Percentiles rank a stretch among this genome's conserved stretches.
Conservation (phyloP, 202 grass and related monocot genomes). For the Carex arenaria region DNA sequence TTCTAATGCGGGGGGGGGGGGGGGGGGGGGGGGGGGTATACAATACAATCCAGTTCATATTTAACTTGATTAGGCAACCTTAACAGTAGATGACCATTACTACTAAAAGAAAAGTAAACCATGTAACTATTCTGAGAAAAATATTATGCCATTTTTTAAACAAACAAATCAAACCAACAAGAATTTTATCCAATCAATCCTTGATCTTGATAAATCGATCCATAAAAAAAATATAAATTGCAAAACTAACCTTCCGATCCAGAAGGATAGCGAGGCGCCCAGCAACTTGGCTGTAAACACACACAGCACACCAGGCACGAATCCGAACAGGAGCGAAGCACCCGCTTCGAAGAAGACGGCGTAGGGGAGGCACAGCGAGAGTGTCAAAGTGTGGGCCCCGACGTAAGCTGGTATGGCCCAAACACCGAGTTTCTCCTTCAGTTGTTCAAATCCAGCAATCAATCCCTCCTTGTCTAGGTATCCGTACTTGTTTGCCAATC, state of each 20-base stretch:
- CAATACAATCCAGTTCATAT: conserved; percentile 3
- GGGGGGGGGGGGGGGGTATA: neutral
- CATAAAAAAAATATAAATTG: neutral
- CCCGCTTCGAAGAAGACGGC: conserved; percentile 92
- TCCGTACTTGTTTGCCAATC: conserved; percentile 42
- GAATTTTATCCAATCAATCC: neutral
- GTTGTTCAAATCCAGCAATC: conserved; percentile 36
- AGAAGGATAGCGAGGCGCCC: conserved; percentile 92
- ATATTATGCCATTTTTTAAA: neutral
- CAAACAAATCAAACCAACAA: neutral
- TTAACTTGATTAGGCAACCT: neutral
- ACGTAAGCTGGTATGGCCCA: conserved; percentile 83
- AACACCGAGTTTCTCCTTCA: conserved; percentile 46
- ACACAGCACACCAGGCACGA: conserved; percentile 78
- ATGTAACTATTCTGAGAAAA: neutral
- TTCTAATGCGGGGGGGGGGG: neutral
- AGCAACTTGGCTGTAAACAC: conserved; percentile 96
- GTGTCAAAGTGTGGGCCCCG: conserved; percentile 65
- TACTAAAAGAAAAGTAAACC: neutral
- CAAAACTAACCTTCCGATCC: conserved; percentile 73
- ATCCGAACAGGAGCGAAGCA: conserved; percentile 77
- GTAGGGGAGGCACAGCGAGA: conserved; percentile 74
- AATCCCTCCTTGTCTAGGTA: conserved; percentile 52
- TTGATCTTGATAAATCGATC: neutral
- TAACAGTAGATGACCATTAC: neutral